phyloP scores from a whole-genome alignment of 108 stramenopile species.

The Fistulifera pelliculosa region DNA sequence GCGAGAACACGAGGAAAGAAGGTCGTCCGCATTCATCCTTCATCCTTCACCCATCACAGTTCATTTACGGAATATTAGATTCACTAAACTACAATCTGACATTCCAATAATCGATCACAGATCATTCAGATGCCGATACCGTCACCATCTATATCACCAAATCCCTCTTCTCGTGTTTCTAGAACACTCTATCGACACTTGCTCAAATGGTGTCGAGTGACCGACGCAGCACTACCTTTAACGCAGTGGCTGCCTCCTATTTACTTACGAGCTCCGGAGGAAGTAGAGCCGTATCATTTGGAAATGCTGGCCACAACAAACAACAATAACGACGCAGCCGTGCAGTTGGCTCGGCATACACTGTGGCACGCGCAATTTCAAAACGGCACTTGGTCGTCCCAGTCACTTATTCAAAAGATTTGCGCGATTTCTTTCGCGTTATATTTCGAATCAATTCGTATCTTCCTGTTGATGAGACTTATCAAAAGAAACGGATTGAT shows the following conservation, averaged over 20 bases:
- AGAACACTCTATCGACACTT: slow-evolving; percentile 65
- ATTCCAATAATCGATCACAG: too few species aligned
- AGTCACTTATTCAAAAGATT: slow-evolving; percentile 38
- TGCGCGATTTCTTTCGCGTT: slow-evolving; percentile 37
- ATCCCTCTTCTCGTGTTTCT: slow-evolving; percentile 9
- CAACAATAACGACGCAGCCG: background rate
- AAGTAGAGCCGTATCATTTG: slow-evolving; percentile 28
- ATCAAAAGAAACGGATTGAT: slow-evolving; percentile 38
- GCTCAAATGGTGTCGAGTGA: slow-evolving; percentile 48
- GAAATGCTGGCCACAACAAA: slow-evolving; percentile 8
- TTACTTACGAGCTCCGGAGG: slow-evolving; percentile 43
- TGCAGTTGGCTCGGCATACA: background rate
- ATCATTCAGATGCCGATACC: too few species aligned
- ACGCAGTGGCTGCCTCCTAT: slow-evolving; percentile 47
- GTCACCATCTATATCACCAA: too few species aligned
- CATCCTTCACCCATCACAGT: too few species aligned
- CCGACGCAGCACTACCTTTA: slow-evolving; percentile 42
- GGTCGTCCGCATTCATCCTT: too few species aligned
- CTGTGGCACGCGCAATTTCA: slow-evolving; percentile 29
- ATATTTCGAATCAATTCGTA: slow-evolving; percentile 57
- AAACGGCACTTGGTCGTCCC: slow-evolving; percentile 38
- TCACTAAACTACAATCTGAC: too few species aligned
- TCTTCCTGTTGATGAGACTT: slow-evolving; percentile 10
- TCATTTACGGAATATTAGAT: too few species aligned
- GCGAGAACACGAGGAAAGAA: too few species aligned